Evolutionary conservation across 2,329 filamentous ascomycete species (phyloP).

Genomic region (Zasmidium cellare): DNA sequence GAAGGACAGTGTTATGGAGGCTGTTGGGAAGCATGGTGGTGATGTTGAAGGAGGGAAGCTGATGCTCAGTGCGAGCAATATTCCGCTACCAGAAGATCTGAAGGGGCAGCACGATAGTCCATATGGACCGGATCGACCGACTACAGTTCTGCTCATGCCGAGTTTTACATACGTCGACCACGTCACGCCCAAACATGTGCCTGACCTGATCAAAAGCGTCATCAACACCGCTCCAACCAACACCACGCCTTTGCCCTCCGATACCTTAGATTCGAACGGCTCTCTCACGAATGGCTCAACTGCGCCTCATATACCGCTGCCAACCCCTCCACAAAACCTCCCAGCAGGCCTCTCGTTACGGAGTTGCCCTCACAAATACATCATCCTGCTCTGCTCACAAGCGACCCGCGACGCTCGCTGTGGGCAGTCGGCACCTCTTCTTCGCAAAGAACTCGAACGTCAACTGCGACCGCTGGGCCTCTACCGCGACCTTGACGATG

Average conservation of each 20-base stretch:
- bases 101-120: slow-evolving; percentile 52
- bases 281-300: slow-evolving; percentile 13
- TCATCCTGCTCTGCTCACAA: slow-evolving; percentile 93
- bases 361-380: slow-evolving; percentile 76
- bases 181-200: slow-evolving; percentile 73
- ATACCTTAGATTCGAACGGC: slow-evolving; percentile 8
- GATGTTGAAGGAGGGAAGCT: slow-evolving; percentile 56
- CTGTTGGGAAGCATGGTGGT: slow-evolving; percentile 42
- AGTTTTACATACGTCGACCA: slow-evolving; percentile 81
- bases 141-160: slow-evolving; percentile 79
- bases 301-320: slow-evolving; percentile 13
- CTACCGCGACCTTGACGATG: slow-evolving; percentile 83
- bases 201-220: slow-evolving; percentile 68
- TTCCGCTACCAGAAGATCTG: slow-evolving; percentile 70
- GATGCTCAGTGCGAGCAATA: slow-evolving; percentile 91
- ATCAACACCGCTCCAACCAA: slow-evolving; percentile 75
- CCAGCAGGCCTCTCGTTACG: slow-evolving; percentile 53
- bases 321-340: slow-evolving; percentile 22
- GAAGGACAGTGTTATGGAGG: slow-evolving; percentile 62
- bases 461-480: slow-evolving; percentile 82
- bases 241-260: slow-evolving; percentile 56
- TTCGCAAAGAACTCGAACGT: slow-evolving; percentile 85
- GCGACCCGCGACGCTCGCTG: slow-evolving; percentile 92
- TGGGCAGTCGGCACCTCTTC: slow-evolving; percentile 85
- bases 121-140: slow-evolving; percentile 63